Conservation (phyloP, 75 land plant genomes). For the Cupressus sempervirens region DNA sequence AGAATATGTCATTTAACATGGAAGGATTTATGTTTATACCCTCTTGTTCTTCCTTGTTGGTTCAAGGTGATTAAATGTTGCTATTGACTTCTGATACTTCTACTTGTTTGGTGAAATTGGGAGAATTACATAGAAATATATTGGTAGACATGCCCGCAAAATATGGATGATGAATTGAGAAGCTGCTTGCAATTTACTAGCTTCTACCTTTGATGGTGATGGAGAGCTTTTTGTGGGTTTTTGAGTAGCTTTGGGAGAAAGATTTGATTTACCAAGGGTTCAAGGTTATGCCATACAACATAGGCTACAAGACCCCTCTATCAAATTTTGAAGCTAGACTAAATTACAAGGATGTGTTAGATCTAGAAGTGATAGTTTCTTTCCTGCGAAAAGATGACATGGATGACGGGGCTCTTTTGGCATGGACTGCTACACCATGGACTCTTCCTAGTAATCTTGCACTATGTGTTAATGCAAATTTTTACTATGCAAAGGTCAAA, state of each 20-base stretch:
- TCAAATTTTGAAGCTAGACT: conserved; percentile 90
- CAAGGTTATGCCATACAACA: conserved; percentile 99
- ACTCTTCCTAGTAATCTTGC: conserved; percentile 95
- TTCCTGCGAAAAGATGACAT: conserved; percentile 79
- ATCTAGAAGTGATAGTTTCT: conserved; percentile 88
- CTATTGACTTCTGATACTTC: too few relatives aligned
- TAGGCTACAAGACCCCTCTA: conserved; percentile 87
- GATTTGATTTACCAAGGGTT: conserved; percentile 86
- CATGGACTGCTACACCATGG: conserved; percentile 99
- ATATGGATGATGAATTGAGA: too few relatives aligned
- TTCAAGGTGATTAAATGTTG: too few relatives aligned
- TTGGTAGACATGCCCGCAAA: too few relatives aligned
- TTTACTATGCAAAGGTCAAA: conserved; percentile 82
- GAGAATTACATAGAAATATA: too few relatives aligned
- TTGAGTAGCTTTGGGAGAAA: conserved; percentile 73
- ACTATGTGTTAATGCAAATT: conserved; percentile 83
- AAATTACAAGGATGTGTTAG: conserved; percentile 93
- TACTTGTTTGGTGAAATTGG: too few relatives aligned
- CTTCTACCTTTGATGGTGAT: too few relatives aligned
- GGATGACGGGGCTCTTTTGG: conserved; percentile 74
- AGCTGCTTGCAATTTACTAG: too few relatives aligned
- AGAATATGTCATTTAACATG: too few relatives aligned
- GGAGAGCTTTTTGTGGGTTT: conserved; percentile 99
- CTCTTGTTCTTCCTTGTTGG: too few relatives aligned
- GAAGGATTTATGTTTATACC: too few relatives aligned